Conservation (phyloP, 495 filamentous ascomycete species). For the Talaromyces nanjingensis region DNA sequence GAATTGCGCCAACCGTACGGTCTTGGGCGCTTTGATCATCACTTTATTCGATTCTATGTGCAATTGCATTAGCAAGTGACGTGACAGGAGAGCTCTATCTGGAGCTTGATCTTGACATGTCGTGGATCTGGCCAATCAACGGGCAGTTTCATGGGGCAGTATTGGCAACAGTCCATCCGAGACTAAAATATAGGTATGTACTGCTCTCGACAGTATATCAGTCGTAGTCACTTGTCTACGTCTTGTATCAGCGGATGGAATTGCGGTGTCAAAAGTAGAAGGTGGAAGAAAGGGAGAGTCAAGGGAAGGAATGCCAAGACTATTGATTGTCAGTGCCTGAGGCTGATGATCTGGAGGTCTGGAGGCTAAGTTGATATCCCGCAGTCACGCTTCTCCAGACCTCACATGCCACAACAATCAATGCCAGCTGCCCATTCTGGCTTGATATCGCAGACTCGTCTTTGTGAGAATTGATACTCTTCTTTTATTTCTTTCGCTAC, state of each 20-base stretch:
- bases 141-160: neutral
- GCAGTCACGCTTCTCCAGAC: neutral
- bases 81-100: neutral
- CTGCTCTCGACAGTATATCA: neutral
- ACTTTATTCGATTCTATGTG: neutral
- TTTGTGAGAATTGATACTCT: neutral
- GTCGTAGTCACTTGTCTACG: neutral
- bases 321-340: neutral
- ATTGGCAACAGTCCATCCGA: neutral
- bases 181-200: neutral
- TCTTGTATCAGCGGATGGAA: neutral
- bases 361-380: too few relatives aligned
- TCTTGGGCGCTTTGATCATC: neutral
- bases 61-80: neutral
- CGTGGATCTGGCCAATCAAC: neutral
- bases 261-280: neutral
- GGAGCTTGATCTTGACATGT: neutral
- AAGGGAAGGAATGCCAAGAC: constrained; percentile 2
- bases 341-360: neutral
- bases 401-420: neutral
- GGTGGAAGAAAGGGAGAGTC: neutral
- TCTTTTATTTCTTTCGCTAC: neutral
- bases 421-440: neutral
- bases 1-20: neutral
- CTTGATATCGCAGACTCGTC: neutral